These are phyloP conservation scores for Stephanodiscus triporus DNA, from an alignment of 108 stramenopile species.

Conservation along the genomic window DNA sequence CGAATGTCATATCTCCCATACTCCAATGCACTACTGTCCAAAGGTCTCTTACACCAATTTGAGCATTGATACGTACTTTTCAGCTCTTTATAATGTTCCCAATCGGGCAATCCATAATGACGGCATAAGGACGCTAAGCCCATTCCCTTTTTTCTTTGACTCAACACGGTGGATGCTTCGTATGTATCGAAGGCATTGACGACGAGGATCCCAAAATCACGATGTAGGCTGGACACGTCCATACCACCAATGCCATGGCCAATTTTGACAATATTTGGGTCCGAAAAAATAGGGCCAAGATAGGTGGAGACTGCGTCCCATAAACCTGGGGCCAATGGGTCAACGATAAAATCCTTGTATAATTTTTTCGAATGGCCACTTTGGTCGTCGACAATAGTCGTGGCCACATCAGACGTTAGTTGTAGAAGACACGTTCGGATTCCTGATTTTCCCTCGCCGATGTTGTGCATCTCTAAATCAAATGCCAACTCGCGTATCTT, in stretches of 20 bases:
- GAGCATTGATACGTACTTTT: constrained; percentile 84
- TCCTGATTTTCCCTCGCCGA: constrained; percentile 25
- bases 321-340: constrained; percentile 72
- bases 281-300: constrained; percentile 78
- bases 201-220: constrained; percentile 93
- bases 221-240: constrained; percentile 88
- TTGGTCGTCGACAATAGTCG: background rate
- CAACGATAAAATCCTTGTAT: constrained; percentile 78
- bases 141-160: constrained; percentile 35
- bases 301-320: constrained; percentile 63
- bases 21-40: constrained; percentile 80
- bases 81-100: constrained; percentile 56
- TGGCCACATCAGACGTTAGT: constrained; percentile 57
- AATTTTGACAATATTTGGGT: constrained; percentile 90
- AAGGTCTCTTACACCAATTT: constrained; percentile 92
- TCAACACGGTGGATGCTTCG: constrained; percentile 68
- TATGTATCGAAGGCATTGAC: constrained; percentile 95
- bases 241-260: constrained; percentile 89
- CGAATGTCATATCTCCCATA: constrained; percentile 88
- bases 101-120: constrained; percentile 67
- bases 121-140: constrained; percentile 67
- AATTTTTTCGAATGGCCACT: constrained; percentile 11
- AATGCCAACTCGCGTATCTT: constrained; percentile 65
- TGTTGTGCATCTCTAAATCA: constrained; percentile 83
- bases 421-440: constrained; percentile 75